Percentiles rank a stretch among this genome's conserved stretches.
Conservation (phyloP, 805 yeast species). For the Starmerella bombi region DNA sequence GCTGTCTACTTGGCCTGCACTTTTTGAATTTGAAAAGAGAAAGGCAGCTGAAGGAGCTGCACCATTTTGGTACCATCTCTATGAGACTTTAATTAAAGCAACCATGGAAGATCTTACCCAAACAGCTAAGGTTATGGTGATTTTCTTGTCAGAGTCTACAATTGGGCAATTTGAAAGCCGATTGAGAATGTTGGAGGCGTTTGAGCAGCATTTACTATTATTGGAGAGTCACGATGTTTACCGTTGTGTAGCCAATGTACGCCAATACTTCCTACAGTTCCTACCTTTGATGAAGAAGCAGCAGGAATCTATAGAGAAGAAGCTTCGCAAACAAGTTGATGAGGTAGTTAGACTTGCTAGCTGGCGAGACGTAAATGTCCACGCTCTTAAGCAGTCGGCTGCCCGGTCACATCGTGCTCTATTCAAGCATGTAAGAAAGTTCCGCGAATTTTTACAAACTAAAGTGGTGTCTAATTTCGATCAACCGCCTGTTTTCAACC, state of each 20-base stretch:
- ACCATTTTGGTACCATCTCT: conserved; percentile 85
- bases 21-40: conserved; percentile 46
- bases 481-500: not conserved
- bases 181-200: conserved; percentile 49
- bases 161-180: conserved; percentile 61
- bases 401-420: conserved; percentile 72
- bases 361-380: conserved; percentile 93
- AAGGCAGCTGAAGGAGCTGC: conserved; percentile 40
- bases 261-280: conserved; percentile 58
- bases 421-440: conserved; percentile 73
- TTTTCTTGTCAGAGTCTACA: conserved; percentile 62
- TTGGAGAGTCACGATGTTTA: conserved; percentile 21
- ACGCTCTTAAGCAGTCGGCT: conserved; percentile 88
- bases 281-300: conserved; percentile 34
- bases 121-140: conserved; percentile 48
- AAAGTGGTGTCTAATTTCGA: conserved; percentile 23
- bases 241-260: conserved; percentile 42
- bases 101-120: conserved; percentile 27
- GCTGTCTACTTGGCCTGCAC: conserved; percentile 67
- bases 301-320: conserved; percentile 36
- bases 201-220: conserved; percentile 39
- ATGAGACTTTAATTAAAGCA: conserved; percentile 48
- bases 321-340: conserved; percentile 61
- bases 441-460: conserved; percentile 46
- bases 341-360: conserved; percentile 84